Conservation (phyloP, 2,329 filamentous ascomycete species). For the Venturia nashicola region DNA sequence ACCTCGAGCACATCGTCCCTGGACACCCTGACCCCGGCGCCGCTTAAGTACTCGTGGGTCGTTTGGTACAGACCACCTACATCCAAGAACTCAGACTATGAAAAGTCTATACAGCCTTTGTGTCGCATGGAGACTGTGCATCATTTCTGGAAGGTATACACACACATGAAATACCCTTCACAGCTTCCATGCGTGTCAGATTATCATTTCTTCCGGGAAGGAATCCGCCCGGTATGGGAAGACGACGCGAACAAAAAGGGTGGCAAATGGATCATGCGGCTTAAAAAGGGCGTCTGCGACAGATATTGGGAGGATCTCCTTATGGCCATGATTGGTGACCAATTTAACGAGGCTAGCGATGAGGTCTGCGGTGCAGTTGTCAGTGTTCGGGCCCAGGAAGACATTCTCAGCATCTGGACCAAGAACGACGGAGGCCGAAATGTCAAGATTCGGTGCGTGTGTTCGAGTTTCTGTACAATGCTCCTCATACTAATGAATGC, state of each 20-base stretch:
- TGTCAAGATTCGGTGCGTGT: slow-evolving; percentile 79
- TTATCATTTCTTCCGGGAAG: slow-evolving; percentile 96
- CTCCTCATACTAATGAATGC: slow-evolving; percentile 16
- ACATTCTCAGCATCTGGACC: slow-evolving; percentile 96
- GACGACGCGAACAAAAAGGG: slow-evolving; percentile 93
- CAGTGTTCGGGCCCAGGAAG: slow-evolving; percentile 88
- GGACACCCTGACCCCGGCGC: slow-evolving; percentile 26
- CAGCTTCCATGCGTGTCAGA: slow-evolving; percentile 83
- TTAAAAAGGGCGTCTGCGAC: slow-evolving; percentile 96
- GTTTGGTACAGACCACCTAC: slow-evolving; percentile 97
- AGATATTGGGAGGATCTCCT: slow-evolving; percentile 94
- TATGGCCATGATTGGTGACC: slow-evolving; percentile 81
- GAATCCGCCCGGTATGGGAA: slow-evolving; percentile 95
- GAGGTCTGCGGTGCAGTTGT: slow-evolving; percentile 93
- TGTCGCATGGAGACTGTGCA: slow-evolving; percentile 72
- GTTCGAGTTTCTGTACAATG: neutral
- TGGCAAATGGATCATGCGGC: slow-evolving; percentile 91
- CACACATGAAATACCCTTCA: slow-evolving; percentile 81
- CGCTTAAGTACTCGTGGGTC: slow-evolving; percentile 79
- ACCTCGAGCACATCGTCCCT: slow-evolving; percentile 29
- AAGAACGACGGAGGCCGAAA: slow-evolving; percentile 86
- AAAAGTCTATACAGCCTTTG: slow-evolving; percentile 86
- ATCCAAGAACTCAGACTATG: slow-evolving; percentile 95
- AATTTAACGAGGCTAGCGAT: slow-evolving; percentile 83
- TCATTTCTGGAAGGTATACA: slow-evolving; percentile 83